Evolutionary conservation across 345 rosid genomes (phyloP), one percentile per base, ranked within the genome.

Genomic region (Camelina neglecta): DNA sequence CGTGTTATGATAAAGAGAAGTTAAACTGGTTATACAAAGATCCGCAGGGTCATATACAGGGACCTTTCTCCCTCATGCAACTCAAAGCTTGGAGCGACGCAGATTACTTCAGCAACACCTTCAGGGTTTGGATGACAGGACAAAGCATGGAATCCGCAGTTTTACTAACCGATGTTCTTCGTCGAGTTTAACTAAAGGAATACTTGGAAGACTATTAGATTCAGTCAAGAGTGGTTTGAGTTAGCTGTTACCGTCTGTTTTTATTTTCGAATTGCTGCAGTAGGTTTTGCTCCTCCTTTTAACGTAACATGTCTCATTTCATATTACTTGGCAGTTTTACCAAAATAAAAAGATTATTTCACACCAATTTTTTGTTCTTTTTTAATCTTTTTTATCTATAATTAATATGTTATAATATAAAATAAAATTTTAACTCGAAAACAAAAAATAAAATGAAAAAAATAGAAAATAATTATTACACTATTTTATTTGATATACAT

Each of bases 101-200:
- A 1, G 76, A 72, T 4, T 86, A 84, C 76, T 91, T 93, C 75
- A 78, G 80, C 33, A 44, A 75, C 2, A 78, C 65, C 77, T 93
- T 93, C 79, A 88, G 78, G 90, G 83, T 91, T 50, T 91, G 96
- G 97, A 86, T 75, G 88, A 60, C 39, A 1, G 93, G 89, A 31
- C 81, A 85, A 71, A 78, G 74, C 81, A 75, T 15, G 44, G 65
- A 70, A 13, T 74, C 82, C 2, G 90, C 89, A 70, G 86, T 80
- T 31, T 55, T 84, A 61, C 71, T 93, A 74, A 70, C 51, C 13
- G 80, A 82, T 23, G 60, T 88, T 56, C 76, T 90, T 73, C 11
- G 58, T 33, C 60, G 20, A 55, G 64, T 59, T 18, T 51, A 67
- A 51, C 23, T 38, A 45, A 73, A 8, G 65, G 55, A 39, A 21